A percentile compares a stretch with the other conserved stretches of the same genome.
Evolutionary conservation across 2,329 filamentous ascomycete species (phyloP).

Genomic region (Immersiporthe knoxdaviesiana): DNA sequence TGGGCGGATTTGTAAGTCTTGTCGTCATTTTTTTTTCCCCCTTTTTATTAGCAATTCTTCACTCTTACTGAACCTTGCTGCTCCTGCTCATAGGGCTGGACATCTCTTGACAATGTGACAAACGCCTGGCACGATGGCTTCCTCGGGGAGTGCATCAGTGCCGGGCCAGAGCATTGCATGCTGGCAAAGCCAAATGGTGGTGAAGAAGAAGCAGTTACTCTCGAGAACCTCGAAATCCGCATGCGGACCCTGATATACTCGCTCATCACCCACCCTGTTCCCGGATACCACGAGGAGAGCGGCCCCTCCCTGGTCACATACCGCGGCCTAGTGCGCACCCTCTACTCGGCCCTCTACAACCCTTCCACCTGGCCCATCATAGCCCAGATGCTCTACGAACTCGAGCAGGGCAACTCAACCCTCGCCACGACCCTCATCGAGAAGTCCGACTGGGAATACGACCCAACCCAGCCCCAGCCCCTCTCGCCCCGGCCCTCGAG

Average conservation of each 20-base stretch:
- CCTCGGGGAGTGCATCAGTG: slow-evolving; percentile 52
- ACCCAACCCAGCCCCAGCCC: slow-evolving; percentile 42
- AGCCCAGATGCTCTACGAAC: slow-evolving; percentile 47
- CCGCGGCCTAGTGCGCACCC: slow-evolving; percentile 43
- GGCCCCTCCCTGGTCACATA: slow-evolving; percentile 53
- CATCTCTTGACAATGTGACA: slow-evolving; percentile 52
- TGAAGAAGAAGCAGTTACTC: slow-evolving; percentile 36
- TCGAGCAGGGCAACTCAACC: slow-evolving; percentile 50
- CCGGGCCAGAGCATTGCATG: slow-evolving; percentile 50
- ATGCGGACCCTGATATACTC: slow-evolving; percentile 45
- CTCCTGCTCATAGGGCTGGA: slow-evolving; percentile 41
- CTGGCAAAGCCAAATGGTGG: slow-evolving; percentile 42
- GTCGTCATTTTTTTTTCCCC: too few relatives aligned
- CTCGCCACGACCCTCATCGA: slow-evolving; percentile 47
- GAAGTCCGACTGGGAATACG: slow-evolving; percentile 43
- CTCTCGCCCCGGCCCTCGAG: slow-evolving; percentile 38
- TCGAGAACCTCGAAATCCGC: slow-evolving; percentile 43
- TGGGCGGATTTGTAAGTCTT: slow-evolving; percentile 45
- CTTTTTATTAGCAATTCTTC: too few relatives aligned
- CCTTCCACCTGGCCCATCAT: slow-evolving; percentile 46
- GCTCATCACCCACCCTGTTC: slow-evolving; percentile 43
- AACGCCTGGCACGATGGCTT: slow-evolving; percentile 55
- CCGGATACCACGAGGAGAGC: slow-evolving; percentile 42
- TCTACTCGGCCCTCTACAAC: slow-evolving; percentile 50
- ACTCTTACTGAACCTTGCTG: neutral